Percentiles rank a stretch among this genome's conserved stretches.
Evolutionary conservation across 2,329 filamentous ascomycete genomes (phyloP).

Genomic region (Piedraia hortae): DNA sequence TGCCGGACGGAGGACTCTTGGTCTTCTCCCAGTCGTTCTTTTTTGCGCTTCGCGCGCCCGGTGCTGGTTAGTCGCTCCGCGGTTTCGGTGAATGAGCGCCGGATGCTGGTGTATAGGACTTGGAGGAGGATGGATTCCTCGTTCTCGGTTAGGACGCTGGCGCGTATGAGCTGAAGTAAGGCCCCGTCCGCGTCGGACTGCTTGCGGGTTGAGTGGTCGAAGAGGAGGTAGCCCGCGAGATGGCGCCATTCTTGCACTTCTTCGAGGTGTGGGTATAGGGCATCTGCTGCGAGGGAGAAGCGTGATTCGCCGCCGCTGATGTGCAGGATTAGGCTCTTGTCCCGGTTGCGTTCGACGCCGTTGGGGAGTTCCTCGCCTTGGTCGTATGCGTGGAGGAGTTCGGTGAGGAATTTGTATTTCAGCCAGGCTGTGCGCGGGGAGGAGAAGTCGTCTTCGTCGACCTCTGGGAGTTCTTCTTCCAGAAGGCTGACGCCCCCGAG

Average conservation of each 20-base stretch:
- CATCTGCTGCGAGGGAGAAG: conserved; percentile 63
- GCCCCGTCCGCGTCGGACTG: conserved; percentile 29
- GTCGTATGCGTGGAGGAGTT: conserved; percentile 62
- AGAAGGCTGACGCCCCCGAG: conserved; percentile 54
- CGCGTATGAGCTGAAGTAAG: conserved; percentile 37
- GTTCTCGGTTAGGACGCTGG: conserved; percentile 41
- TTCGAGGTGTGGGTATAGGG: conserved; percentile 53
- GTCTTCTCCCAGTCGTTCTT: conserved; percentile 34
- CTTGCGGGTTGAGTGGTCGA: conserved; percentile 47
- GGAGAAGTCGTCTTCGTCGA: conserved; percentile 34
- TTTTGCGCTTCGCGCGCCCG: conserved; percentile 30
- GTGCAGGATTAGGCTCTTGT: conserved; percentile 23
- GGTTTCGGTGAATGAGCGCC: conserved; percentile 38
- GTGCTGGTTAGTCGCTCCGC: conserved; percentile 30
- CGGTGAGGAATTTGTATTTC: conserved; percentile 68
- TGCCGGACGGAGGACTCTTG: conserved; percentile 56
- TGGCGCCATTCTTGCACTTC: conserved; percentile 72
- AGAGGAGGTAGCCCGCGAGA: conserved; percentile 68
- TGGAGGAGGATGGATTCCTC: conserved; percentile 75
- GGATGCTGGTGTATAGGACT: conserved; percentile 59
- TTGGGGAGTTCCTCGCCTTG: conserved; percentile 21
- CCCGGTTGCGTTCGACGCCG: conserved; percentile 18
- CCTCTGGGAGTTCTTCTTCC: conserved; percentile 46
- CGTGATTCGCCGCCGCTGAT: conserved; percentile 46
- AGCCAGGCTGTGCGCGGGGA: conserved; percentile 57